A percentile compares a stretch with the other conserved stretches of the same genome.
These are phyloP conservation scores for Brassica hybrid DNA, from an alignment of 441 rosid genomes.

Conservation along the genomic window DNA sequence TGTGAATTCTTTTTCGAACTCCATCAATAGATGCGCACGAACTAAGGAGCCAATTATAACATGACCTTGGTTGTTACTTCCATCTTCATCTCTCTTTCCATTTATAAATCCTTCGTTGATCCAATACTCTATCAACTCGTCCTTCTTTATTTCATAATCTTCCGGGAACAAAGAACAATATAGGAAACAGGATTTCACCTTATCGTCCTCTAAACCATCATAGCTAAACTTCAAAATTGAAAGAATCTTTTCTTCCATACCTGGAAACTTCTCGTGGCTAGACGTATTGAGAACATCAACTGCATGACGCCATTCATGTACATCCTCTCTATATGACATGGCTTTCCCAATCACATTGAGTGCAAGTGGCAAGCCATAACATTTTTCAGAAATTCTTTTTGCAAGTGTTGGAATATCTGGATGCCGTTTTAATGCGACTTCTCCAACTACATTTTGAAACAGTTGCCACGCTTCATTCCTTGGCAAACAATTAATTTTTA, in stretches of 20 bases:
- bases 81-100: not conserved
- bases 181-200: not conserved
- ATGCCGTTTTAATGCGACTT: not conserved
- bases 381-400: not conserved
- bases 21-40: not conserved
- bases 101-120: not conserved
- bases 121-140: not conserved
- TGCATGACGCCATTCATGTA: not conserved
- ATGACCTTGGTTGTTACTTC: not conserved
- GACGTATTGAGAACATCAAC: not conserved
- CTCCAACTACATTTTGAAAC: not conserved
- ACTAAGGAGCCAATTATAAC: not conserved
- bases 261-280: not conserved
- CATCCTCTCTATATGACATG: not conserved
- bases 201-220: not conserved
- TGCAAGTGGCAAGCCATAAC: conserved; percentile 42
- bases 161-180: not conserved
- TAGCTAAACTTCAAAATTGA: not conserved
- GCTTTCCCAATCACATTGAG: conserved; percentile 4
- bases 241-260: not conserved
- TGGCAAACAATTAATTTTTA: not conserved
- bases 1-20: not conserved
- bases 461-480: not conserved
- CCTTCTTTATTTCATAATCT: not conserved
- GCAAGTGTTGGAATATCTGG: not conserved